A percentile compares a stretch with the other conserved stretches of the same genome.
phyloP scores from a whole-genome alignment of 2,329 filamentous ascomycete genomes.

The Colletotrichum kahawae region DNA sequence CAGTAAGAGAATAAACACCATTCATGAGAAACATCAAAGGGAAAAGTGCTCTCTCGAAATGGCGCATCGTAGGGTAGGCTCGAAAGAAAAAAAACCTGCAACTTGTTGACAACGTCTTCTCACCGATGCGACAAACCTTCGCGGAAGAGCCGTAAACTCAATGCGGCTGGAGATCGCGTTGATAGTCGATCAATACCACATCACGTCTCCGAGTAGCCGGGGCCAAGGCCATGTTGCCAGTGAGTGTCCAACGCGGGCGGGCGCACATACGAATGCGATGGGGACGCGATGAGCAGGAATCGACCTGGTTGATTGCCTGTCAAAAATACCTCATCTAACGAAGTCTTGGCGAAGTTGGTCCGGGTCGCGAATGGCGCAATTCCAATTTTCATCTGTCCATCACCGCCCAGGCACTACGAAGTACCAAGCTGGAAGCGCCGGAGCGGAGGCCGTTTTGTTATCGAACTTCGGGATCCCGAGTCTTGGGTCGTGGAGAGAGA shows the following conservation, averaged over 20 bases:
- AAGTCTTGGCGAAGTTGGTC: conserved; percentile 7
- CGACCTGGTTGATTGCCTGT: neutral
- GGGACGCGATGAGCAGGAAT: neutral
- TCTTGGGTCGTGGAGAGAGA: neutral
- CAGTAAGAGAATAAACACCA: neutral
- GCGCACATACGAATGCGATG: neutral
- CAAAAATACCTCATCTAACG: conserved; percentile 11
- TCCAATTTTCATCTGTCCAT: neutral
- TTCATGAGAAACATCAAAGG: neutral
- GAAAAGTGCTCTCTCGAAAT: neutral
- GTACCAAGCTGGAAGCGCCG: neutral
- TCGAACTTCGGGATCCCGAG: neutral
- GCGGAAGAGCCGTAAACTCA: neutral
- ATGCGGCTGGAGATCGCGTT: neutral
- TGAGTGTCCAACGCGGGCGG: neutral
- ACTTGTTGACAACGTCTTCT: neutral
- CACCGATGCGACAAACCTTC: neutral
- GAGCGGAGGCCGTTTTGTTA: neutral
- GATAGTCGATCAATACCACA: neutral
- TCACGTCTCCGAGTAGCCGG: neutral
- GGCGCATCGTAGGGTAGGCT: neutral
- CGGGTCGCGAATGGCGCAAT: conserved; percentile 3
- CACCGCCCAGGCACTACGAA: neutral
- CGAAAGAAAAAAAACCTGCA: neutral
- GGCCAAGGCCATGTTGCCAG: neutral